Conservation (phyloP, 148 eudicot species). For the Silene conica region DNA sequence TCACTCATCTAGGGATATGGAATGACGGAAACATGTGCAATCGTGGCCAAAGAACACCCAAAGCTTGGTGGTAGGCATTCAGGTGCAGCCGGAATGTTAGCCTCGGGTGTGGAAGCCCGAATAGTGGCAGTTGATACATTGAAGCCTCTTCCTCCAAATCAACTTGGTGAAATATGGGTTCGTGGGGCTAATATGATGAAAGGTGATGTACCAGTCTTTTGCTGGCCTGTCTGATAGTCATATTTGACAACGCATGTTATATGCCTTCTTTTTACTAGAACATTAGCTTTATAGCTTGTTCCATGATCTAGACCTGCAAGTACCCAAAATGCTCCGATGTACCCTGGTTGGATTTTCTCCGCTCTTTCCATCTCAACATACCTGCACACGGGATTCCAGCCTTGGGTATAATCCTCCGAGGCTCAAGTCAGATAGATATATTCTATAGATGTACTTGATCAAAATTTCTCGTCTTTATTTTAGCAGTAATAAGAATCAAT, state of each 20-base stretch:
- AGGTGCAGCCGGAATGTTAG: constrained; percentile 65
- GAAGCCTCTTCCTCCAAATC: constrained; percentile 69
- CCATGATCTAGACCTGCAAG: too few relatives aligned
- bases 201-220: constrained; percentile 32
- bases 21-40: constrained; percentile 81
- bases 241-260: neutral
- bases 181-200: constrained; percentile 74
- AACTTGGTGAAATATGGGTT: constrained; percentile 79
- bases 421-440: too few relatives aligned
- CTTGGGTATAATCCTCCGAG: too few relatives aligned
- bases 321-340: too few relatives aligned
- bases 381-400: too few relatives aligned
- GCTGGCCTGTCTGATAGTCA: neutral
- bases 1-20: constrained; percentile 65
- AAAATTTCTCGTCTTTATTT: neutral
- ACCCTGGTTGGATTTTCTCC: too few relatives aligned
- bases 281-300: too few relatives aligned
- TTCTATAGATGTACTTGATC: too few relatives aligned
- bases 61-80: constrained; percentile 50
- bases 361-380: too few relatives aligned
- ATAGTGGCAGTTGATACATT: constrained; percentile 53
- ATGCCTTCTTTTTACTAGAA: neutral
- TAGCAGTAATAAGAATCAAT: neutral
- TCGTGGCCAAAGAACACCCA: constrained; percentile 50
- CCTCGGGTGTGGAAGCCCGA: constrained; percentile 62